A percentile compares a stretch with the other conserved stretches of the same genome.
Conservation (phyloP, 768 basidiomycete species). For the Termitomyces sp. region DNA sequence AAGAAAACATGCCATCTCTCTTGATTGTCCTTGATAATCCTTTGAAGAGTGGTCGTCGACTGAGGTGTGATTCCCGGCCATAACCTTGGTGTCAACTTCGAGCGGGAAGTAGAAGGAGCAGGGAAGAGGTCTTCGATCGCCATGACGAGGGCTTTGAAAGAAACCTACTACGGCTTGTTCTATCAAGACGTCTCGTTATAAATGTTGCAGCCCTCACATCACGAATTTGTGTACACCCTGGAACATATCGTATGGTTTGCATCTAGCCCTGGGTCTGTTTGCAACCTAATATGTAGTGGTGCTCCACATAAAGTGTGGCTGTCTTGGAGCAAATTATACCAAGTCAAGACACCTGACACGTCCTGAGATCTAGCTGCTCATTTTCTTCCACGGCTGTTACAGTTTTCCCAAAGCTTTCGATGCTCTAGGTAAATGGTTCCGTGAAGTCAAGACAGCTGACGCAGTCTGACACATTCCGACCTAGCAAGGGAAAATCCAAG, state of each 20-base stretch:
- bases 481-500: background rate
- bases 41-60: slow-evolving; percentile 23
- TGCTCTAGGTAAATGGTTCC: background rate
- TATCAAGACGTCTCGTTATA: background rate
- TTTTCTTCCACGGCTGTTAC: no score
- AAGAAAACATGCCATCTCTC: slow-evolving; percentile 44
- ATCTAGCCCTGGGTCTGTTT: no score
- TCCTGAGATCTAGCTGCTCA: no score
- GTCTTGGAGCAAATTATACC: no score
- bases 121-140: slow-evolving; percentile 24
- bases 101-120: slow-evolving; percentile 20
- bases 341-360: no score
- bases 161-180: background rate
- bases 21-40: slow-evolving; percentile 45
- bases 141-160: background rate
- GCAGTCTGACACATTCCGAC: background rate
- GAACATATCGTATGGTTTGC: no score
- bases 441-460: background rate
- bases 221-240: background rate
- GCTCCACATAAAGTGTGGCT: no score
- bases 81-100: slow-evolving; percentile 21
- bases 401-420: no score
- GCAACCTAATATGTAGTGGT: no score
- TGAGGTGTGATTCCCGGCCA: slow-evolving; percentile 31
- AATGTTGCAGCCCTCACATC: background rate